phyloP scores from a whole-genome alignment of 495 filamentous ascomycete species.

The Cetradonia linearis region DNA sequence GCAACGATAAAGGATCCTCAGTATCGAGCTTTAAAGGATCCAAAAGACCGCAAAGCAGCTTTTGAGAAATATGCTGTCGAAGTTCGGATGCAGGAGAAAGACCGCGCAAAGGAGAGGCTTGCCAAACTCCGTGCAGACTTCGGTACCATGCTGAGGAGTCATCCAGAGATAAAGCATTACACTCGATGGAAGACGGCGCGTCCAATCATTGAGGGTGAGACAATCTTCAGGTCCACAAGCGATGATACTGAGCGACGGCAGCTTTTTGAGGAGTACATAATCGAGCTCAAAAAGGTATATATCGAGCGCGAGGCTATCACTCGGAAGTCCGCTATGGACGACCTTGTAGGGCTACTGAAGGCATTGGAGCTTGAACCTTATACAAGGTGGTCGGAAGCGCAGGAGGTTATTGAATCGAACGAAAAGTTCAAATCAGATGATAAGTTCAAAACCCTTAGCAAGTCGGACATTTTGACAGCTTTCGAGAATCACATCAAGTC shows the following conservation, averaged over 20 bases:
- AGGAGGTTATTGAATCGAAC: slow-evolving; percentile 67
- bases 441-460: slow-evolving; percentile 79
- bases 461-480: slow-evolving; percentile 80
- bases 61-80: slow-evolving; percentile 95
- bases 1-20: slow-evolving; percentile 87
- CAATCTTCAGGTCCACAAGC: slow-evolving; percentile 83
- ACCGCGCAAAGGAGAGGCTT: slow-evolving; percentile 86
- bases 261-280: slow-evolving; percentile 89
- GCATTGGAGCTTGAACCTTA: slow-evolving; percentile 81
- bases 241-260: slow-evolving; percentile 82
- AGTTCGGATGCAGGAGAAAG: slow-evolving; percentile 85
- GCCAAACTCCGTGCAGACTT: slow-evolving; percentile 91
- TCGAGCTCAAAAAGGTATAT: slow-evolving; percentile 69
- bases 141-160: slow-evolving; percentile 87
- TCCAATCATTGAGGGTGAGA: slow-evolving; percentile 90
- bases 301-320: slow-evolving; percentile 59
- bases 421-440: slow-evolving; percentile 72
- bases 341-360: slow-evolving; percentile 71
- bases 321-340: slow-evolving; percentile 76
- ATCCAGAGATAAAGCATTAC: slow-evolving; percentile 96
- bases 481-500: slow-evolving; percentile 94
- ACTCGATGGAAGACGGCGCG: slow-evolving; percentile 95
- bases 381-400: slow-evolving; percentile 88
- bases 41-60: slow-evolving; percentile 78
- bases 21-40: slow-evolving; percentile 88